Evolutionary conservation across 805 yeast genomes (phyloP), one percentile per base, ranked within the genome.

Genomic region (Ogataea philodendri): DNA sequence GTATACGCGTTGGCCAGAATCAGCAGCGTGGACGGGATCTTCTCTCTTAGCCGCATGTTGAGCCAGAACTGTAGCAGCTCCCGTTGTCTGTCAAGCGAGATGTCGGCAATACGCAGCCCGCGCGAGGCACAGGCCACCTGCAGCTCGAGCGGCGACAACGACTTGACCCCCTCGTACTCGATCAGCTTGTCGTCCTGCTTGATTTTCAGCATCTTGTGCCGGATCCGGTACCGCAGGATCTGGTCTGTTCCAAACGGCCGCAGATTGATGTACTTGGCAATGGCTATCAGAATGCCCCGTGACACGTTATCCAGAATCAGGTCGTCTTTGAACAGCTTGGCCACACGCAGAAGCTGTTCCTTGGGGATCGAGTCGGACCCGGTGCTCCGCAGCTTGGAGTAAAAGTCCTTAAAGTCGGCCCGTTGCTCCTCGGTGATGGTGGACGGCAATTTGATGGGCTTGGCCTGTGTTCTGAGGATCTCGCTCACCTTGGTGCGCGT

Each of bases 211-310:
- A 90, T 72, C 53, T 84, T 78, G 63, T 84, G 86, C 66, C 98
- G 83, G 52, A 90, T 88, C 63, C 87, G 85, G 63, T 89, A 89
- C 53, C 97, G 81, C 51, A 90, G 69, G 60, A 90, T 81, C 54
- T 76, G 75, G 59, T 89, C 95, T 24, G 95, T 84, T 23, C 98
- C 98, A 55, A 84, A 89, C 10, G 97, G 95, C 49, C 85, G 83
- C 43, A 90, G 65, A 37, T 84, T 83, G 78, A 90, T 84, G 63
- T 89, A 93, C 62, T 79, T 84, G 32, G 95, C 81, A 82, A 90
- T 81, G 13, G 96, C 97, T 35, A 85, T 84, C 50, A 90, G 72
- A 60, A 88, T 95, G 22, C 94, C 84, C 49, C 97, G 77, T 22
- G 93, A 81, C 61, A 87, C 73, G 65, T 90, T 90, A 67, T 90